Evolutionary conservation across 2,329 filamentous ascomycete species (phyloP).

Genomic region (Clonostachys solani): DNA sequence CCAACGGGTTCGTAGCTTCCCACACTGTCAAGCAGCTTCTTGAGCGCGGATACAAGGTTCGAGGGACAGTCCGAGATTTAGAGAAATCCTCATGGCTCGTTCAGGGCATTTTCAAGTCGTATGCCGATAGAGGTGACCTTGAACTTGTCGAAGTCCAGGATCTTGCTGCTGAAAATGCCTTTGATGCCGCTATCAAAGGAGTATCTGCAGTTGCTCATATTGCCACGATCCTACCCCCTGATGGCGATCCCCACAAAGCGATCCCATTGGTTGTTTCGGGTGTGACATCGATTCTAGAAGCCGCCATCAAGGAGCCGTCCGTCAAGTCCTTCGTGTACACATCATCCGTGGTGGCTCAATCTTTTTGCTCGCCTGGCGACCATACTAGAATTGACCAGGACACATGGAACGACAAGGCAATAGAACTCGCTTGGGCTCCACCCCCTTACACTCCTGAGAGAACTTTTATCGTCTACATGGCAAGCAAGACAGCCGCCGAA

Average conservation of each 20-base stretch:
- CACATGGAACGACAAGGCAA: slow-evolving; percentile 22
- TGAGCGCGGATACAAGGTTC: slow-evolving; percentile 29
- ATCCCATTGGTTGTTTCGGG: slow-evolving; percentile 23
- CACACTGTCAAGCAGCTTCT: slow-evolving; percentile 32
- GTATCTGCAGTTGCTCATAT: slow-evolving; percentile 29
- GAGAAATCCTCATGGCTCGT: slow-evolving; percentile 24
- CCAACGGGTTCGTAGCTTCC: slow-evolving; percentile 35
- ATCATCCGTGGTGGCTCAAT: slow-evolving; percentile 12
- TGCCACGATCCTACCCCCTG: slow-evolving; percentile 25
- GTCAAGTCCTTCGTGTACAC: slow-evolving; percentile 26
- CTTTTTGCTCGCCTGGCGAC: slow-evolving; percentile 1
- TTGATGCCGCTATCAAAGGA: slow-evolving; percentile 21
- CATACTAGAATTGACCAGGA: slow-evolving; percentile 9
- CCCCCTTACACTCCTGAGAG: slow-evolving; percentile 12
- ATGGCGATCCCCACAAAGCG: slow-evolving; percentile 28
- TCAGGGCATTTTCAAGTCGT: slow-evolving; percentile 8
- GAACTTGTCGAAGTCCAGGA: slow-evolving; percentile 27
- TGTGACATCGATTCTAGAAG: slow-evolving; percentile 28
- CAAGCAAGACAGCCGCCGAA: slow-evolving; percentile 23
- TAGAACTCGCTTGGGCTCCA: slow-evolving; percentile 19
- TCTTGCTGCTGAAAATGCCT: slow-evolving; percentile 25
- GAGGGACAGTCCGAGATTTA: slow-evolving; percentile 30
- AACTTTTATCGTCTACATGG: slow-evolving; percentile 15
- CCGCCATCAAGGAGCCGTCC: slow-evolving; percentile 29
- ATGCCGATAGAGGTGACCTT: no score